Evolutionary conservation across 1,139 yeast species (phyloP).

Genomic region (Yamadazyma dendronema): DNA sequence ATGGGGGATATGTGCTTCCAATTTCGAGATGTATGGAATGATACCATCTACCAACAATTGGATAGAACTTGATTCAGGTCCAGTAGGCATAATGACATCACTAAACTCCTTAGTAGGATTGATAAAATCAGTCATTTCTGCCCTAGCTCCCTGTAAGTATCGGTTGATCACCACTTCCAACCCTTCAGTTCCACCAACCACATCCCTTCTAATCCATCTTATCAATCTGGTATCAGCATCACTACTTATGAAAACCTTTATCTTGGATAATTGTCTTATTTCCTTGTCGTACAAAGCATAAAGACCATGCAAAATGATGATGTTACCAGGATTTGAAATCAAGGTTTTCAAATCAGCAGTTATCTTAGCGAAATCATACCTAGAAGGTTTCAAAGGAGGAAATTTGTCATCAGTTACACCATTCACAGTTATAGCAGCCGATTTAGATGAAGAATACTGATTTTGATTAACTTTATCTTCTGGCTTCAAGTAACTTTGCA

Average conservation of each 20-base stretch:
- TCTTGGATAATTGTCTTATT: conserved; percentile 56
- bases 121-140: conserved; percentile 74
- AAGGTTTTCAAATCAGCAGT: conserved; percentile 13
- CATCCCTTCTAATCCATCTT: conserved; percentile 62
- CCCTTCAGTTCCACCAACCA: conserved; percentile 23
- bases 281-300: conserved; percentile 72
- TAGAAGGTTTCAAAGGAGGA: conserved; percentile 36
- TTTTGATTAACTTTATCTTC: conserved; percentile 16
- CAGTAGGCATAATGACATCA: conserved; percentile 78
- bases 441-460: conserved; percentile 20
- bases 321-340: conserved; percentile 22
- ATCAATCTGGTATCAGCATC: conserved; percentile 84
- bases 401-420: conserved; percentile 17
- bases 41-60: conserved; percentile 76
- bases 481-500: conserved; percentile 25
- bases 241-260: conserved; percentile 78
- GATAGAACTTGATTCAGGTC: conserved; percentile 63
- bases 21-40: conserved; percentile 32
- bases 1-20: conserved; percentile 9
- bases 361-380: conserved; percentile 34
- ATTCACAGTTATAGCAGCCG: conserved; percentile 32
- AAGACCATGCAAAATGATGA: conserved; percentile 70
- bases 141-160: conserved; percentile 66
- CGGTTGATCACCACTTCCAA: conserved; percentile 49
- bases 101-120: conserved; percentile 77